A percentile compares a stretch with the other conserved stretches of the same genome.
phyloP scores from a whole-genome alignment of 1,284 basidiomycete species.

The Boletus hoseneyae region DNA sequence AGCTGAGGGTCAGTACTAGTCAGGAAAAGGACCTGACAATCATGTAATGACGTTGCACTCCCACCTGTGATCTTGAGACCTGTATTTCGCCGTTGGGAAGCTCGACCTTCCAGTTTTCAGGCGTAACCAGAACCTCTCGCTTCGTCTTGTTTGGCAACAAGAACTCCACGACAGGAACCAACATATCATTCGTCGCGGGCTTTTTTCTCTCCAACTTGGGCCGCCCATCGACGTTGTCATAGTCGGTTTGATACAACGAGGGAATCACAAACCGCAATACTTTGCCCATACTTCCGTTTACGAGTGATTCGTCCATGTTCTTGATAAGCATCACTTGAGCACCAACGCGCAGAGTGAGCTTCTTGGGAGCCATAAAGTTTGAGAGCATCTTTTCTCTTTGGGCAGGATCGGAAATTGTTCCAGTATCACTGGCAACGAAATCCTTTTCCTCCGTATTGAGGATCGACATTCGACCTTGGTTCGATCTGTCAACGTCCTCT shows the following conservation, averaged over 20 bases:
- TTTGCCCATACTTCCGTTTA: slow-evolving; percentile 71
- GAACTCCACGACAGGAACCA: slow-evolving; percentile 79
- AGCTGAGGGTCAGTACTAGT: slow-evolving; percentile 42
- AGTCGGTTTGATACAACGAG: slow-evolving; percentile 25
- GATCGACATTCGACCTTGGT: slow-evolving; percentile 55
- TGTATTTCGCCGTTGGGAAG: slow-evolving; percentile 80
- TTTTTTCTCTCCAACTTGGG: slow-evolving; percentile 27
- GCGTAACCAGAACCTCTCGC: slow-evolving; percentile 61
- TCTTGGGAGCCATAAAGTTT: slow-evolving; percentile 71
- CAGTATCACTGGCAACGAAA: slow-evolving; percentile 54
- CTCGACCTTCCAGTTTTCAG: slow-evolving; percentile 84
- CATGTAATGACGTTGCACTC: neutral
- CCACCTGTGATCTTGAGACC: slow-evolving; percentile 67
- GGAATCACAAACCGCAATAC: slow-evolving; percentile 52
- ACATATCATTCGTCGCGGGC: slow-evolving; percentile 33
- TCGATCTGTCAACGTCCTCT: slow-evolving; percentile 82
- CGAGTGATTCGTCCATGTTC: slow-evolving; percentile 68
- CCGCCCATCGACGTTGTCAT: slow-evolving; percentile 27
- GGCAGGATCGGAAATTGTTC: slow-evolving; percentile 45
- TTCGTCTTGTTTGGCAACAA: slow-evolving; percentile 54
- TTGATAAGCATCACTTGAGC: slow-evolving; percentile 65
- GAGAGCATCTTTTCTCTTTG: slow-evolving; percentile 64
- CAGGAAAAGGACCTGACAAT: neutral
- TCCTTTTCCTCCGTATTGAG: slow-evolving; percentile 42
- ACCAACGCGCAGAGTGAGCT: slow-evolving; percentile 53